Evolutionary conservation across 768 basidiomycete species (phyloP).

Genomic region (Suillus subluteus): DNA sequence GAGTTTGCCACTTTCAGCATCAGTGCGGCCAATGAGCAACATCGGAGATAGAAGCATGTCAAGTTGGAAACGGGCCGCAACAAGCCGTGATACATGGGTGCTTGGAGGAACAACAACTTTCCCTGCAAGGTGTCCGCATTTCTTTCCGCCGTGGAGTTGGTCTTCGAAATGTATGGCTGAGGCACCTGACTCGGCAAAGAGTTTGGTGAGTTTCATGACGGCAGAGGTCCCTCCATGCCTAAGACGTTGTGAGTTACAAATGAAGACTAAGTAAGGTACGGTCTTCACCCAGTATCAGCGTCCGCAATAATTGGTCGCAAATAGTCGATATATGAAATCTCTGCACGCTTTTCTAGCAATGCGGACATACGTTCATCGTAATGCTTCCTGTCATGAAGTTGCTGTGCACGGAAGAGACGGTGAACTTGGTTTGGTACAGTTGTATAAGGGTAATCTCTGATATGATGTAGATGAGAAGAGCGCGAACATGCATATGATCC

Average conservation of each 20-base stretch:
- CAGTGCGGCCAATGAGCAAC: slow-evolving; percentile 90
- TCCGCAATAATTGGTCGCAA: slow-evolving; percentile 93
- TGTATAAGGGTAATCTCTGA: slow-evolving; percentile 92
- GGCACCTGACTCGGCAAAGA: slow-evolving; percentile 94
- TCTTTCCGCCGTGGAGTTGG: slow-evolving; percentile 93
- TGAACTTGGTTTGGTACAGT: slow-evolving; percentile 97
- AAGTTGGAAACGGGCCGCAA: slow-evolving; percentile 87
- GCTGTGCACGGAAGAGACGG: slow-evolving; percentile 88
- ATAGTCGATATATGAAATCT: slow-evolving; percentile 84
- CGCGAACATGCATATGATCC: not conserved
- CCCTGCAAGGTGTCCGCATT: slow-evolving; percentile 91
- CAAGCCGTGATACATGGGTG: slow-evolving; percentile 82
- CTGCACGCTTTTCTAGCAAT: slow-evolving; percentile 62
- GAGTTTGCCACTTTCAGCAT: slow-evolving; percentile 85
- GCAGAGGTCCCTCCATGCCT: slow-evolving; percentile 93
- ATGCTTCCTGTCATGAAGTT: slow-evolving; percentile 91
- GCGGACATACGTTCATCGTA: slow-evolving; percentile 82
- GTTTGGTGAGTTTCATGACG: slow-evolving; percentile 92
- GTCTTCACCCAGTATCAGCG: slow-evolving; percentile 84
- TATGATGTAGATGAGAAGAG: slow-evolving; percentile 11
- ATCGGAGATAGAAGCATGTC: slow-evolving; percentile 89
- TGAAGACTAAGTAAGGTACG: not conserved
- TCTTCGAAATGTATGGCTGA: slow-evolving; percentile 93
- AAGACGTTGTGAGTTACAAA: slow-evolving; percentile 10
- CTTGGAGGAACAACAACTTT: slow-evolving; percentile 93